A percentile compares a stretch with the other conserved stretches of the same genome.
These are phyloP conservation scores for Allium cepa DNA, from an alignment of 106 monocot genomes.

Conservation along the genomic window DNA sequence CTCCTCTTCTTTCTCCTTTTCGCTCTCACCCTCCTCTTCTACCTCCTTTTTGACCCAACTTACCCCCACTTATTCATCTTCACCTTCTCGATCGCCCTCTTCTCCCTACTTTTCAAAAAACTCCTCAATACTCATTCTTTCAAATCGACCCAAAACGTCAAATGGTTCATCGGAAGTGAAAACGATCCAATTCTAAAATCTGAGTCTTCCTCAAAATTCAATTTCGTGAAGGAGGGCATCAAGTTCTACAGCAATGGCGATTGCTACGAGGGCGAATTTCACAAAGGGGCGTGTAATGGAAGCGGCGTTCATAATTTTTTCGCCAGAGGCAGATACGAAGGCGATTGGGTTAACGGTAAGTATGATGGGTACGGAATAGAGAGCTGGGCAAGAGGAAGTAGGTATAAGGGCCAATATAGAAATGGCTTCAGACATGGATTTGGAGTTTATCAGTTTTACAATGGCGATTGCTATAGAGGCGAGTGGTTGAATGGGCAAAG, in stretches of 20 bases:
- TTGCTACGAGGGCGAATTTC: slow-evolving; percentile 43
- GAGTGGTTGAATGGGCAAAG: no score
- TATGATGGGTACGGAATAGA: no score
- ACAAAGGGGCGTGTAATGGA: slow-evolving; percentile 29
- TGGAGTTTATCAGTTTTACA: no score
- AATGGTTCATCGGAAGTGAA: slow-evolving; percentile 60
- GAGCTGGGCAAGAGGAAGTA: no score
- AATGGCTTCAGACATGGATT: no score
- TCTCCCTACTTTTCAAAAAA: background rate
- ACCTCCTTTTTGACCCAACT: background rate
- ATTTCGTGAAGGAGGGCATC: slow-evolving; percentile 28
- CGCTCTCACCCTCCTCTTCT: background rate
- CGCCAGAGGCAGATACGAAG: no score
- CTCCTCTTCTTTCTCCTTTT: background rate
- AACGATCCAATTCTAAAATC: background rate
- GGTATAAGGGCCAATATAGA: no score
- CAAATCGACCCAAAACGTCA: slow-evolving; percentile 17
- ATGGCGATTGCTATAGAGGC: no score
- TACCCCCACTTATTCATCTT: background rate
- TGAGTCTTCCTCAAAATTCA: background rate
- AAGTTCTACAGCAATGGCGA: slow-evolving; percentile 51
- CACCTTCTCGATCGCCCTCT: background rate
- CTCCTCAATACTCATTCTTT: no score
- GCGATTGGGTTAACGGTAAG: no score
- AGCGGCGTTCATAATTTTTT: slow-evolving; percentile 11